These are phyloP conservation scores for Orobanche coerulescens DNA, from an alignment of 257 asterid species.

Conservation along the genomic window DNA sequence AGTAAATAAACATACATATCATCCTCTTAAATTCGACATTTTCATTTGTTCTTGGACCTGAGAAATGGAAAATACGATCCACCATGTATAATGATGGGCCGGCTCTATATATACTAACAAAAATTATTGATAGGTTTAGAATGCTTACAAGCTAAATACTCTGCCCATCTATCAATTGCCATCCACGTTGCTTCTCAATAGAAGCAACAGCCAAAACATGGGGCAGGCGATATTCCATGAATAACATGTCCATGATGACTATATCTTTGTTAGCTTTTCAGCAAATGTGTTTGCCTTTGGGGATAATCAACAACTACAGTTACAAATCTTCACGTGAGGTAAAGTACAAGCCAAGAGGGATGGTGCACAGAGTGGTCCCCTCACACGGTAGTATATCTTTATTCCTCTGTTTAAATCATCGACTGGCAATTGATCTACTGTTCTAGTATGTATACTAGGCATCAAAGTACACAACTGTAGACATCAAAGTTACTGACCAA, in stretches of 20 bases:
- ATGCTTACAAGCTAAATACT: constrained; percentile 51
- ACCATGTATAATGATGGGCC: constrained; percentile 13
- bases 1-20: constrained; percentile 19
- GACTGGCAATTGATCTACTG: constrained; percentile 38
- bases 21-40: constrained; percentile 19
- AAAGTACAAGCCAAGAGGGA: constrained; percentile 22
- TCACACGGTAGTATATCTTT: constrained; percentile 13
- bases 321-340: constrained; percentile 31
- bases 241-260: neutral
- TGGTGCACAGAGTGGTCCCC: constrained; percentile 14
- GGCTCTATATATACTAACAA: constrained; percentile 21
- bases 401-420: constrained; percentile 27
- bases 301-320: constrained; percentile 20
- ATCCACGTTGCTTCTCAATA: constrained; percentile 21
- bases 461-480: too few relatives aligned
- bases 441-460: too few relatives aligned
- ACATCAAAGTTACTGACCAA: too few relatives aligned
- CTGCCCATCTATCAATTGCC: constrained; percentile 22
- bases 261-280: constrained; percentile 8
- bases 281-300: constrained; percentile 30
- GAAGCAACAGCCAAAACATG: constrained; percentile 40
- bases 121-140: neutral
- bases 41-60: neutral
- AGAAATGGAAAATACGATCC: constrained; percentile 15
- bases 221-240: constrained; percentile 23